phyloP scores from a whole-genome alignment of 2,329 filamentous ascomycete species.

The Calonectria ilicicola region DNA sequence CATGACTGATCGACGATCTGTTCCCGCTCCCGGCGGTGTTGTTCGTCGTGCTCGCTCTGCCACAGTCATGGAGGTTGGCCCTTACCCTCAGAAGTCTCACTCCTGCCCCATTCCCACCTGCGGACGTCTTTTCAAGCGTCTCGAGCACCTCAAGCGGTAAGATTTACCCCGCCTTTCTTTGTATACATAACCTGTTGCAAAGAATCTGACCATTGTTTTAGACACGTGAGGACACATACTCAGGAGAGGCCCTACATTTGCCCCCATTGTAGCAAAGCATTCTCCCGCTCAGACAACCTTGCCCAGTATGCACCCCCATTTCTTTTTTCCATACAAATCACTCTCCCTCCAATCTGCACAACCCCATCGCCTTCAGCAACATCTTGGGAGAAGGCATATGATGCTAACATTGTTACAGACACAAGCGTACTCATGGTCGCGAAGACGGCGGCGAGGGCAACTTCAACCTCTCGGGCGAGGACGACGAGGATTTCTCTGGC shows the following conservation, averaged over 20 bases:
- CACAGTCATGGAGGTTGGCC: constrained; percentile 95
- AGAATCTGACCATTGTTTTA: constrained; percentile 55
- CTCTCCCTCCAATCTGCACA: background rate
- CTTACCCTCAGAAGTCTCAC: constrained; percentile 97
- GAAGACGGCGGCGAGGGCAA: constrained; percentile 69
- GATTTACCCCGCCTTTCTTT: constrained; percentile 55
- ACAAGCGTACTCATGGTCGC: constrained; percentile 82
- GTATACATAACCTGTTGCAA: constrained; percentile 30
- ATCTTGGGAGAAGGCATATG: no score
- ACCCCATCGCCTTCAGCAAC: no score
- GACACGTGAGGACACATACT: constrained; percentile 98
- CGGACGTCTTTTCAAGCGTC: constrained; percentile 96
- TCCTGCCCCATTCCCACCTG: constrained; percentile 99
- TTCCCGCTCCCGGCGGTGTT: constrained; percentile 79
- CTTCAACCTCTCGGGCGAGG: constrained; percentile 80
- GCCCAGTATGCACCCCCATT: constrained; percentile 80
- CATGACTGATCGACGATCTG: constrained; percentile 66
- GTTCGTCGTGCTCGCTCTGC: constrained; percentile 92
- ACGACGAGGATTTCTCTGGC: constrained; percentile 84
- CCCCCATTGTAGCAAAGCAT: constrained; percentile 98
- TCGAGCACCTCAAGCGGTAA: constrained; percentile 99
- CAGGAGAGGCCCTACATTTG: constrained; percentile 99
- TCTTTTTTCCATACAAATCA: constrained; percentile 43
- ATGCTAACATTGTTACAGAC: constrained; percentile 67
- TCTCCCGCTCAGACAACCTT: constrained; percentile 98